Conservation (phyloP, 352 stramenopile genomes). For the Pythium sukuiense region DNA sequence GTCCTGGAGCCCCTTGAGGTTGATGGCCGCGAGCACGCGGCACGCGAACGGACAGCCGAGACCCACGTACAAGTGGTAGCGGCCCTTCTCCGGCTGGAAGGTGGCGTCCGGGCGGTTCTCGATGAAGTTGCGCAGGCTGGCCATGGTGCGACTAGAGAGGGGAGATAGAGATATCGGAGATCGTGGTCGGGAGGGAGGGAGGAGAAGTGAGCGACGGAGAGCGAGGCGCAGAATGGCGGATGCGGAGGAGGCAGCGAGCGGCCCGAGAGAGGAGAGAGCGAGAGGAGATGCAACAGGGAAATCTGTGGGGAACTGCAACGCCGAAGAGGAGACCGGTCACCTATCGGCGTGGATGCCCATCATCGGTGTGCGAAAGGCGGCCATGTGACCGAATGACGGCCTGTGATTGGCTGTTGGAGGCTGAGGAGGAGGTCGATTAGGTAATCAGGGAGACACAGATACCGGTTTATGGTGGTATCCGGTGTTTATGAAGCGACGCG, state of each 20-base stretch:
- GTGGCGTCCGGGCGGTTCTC: constrained; percentile 21
- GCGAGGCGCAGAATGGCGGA: constrained; percentile 8
- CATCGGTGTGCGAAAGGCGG: background rate
- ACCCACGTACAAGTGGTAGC: constrained; percentile 93
- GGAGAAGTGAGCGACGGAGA: background rate
- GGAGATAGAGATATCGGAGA: background rate
- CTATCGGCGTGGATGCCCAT: background rate
- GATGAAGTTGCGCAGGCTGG: constrained; percentile 27
- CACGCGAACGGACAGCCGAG: constrained; percentile 87
- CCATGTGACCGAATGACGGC: background rate
- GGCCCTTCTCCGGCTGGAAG: constrained; percentile 45
- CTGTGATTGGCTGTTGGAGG: background rate
- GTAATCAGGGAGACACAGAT: background rate
- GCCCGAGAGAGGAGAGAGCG: background rate
- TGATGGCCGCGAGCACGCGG: constrained; percentile 62
- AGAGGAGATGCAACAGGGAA: background rate
- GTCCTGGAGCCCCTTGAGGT: constrained; percentile 92
- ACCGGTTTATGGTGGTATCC: background rate
- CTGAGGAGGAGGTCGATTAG: background rate
- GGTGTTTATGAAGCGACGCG: background rate
- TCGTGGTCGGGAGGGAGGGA: background rate
- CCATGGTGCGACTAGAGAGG: constrained; percentile 9
- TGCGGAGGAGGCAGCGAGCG: background rate
- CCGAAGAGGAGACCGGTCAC: background rate
- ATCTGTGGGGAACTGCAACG: background rate